Percentiles rank a stretch among this genome's conserved stretches.
These are phyloP conservation scores for Chenopodium berlandieri DNA, from an alignment of 148 eudicot genomes.

Conservation along the genomic window DNA sequence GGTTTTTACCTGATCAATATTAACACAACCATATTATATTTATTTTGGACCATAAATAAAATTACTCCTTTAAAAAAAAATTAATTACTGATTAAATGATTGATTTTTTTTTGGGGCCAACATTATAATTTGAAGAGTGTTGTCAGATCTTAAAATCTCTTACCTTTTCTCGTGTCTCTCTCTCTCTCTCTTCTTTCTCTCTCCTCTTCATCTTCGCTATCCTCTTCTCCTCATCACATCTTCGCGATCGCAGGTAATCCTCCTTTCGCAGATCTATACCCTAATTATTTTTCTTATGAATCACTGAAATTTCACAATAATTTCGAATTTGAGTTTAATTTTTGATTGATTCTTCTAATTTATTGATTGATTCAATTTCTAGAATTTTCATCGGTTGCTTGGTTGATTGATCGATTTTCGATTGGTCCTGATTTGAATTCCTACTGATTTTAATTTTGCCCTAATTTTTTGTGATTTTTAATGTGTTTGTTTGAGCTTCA, in stretches of 20 bases:
- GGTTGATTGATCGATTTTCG: not conserved
- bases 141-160: slow-evolving; percentile 12
- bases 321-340: not conserved
- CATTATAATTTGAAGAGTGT: slow-evolving; percentile 1
- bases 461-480: not conserved
- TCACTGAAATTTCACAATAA: not conserved
- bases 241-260: slow-evolving; percentile 27
- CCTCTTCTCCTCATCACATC: slow-evolving; percentile 1
- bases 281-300: not conserved
- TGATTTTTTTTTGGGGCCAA: not conserved
- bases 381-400: not conserved
- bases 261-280: slow-evolving; percentile 24
- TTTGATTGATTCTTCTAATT: not conserved
- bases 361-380: not conserved
- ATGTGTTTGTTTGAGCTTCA: not conserved
- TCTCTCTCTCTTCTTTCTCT: not conserved
- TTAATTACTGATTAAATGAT: not conserved
- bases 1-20: not conserved
- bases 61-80: too few relatives aligned
- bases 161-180: slow-evolving; percentile 8
- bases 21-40: too few relatives aligned
- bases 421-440: not conserved
- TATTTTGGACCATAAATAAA: not conserved
- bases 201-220: not conserved
- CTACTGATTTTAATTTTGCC: not conserved